phyloP scores from a whole-genome alignment of 1,284 basidiomycete genomes.

The Marasmius tenuissimus region DNA sequence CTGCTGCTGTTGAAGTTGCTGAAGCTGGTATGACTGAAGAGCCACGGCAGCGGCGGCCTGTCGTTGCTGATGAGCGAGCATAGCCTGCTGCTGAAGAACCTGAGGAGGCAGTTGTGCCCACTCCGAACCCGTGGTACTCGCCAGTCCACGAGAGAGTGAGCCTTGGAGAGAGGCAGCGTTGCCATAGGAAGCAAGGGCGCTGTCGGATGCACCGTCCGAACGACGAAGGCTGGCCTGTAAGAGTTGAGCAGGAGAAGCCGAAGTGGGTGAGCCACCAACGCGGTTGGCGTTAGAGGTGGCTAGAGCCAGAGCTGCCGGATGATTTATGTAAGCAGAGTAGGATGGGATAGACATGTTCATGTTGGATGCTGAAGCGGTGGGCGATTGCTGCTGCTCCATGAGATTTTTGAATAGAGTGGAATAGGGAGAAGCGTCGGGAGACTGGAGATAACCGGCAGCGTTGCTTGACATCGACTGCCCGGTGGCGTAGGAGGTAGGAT shows the following conservation, averaged over 20 bases:
- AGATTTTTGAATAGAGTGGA: neutral
- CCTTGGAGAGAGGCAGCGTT: neutral
- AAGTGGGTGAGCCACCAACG: conserved; percentile 4
- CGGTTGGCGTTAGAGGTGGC: neutral
- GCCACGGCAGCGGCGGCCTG: conserved; percentile 9
- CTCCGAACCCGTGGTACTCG: neutral
- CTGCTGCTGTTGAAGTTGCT: conserved; percentile 17
- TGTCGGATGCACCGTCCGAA: neutral
- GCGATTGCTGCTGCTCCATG: neutral
- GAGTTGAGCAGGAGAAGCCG: conserved; percentile 10
- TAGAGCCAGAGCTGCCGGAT: neutral
- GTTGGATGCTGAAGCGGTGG: neutral
- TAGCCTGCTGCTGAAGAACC: conserved; percentile 1
- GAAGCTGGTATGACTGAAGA: conserved; percentile 22
- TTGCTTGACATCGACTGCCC: neutral
- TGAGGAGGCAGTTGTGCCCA: conserved; percentile 12
- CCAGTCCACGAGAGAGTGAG: neutral
- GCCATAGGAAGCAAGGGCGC: neutral
- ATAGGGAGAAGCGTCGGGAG: neutral
- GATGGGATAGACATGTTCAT: neutral
- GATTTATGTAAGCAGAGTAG: neutral
- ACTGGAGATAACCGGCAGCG: neutral
- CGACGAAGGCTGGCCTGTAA: conserved; percentile 2
- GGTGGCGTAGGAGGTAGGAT: neutral
- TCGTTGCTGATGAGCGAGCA: conserved; percentile 6